Percentiles rank a stretch among this genome's conserved stretches.
These are phyloP conservation scores for Bipolaris victoriae DNA, from an alignment of 2,329 filamentous ascomycete genomes.

Conservation along the genomic window DNA sequence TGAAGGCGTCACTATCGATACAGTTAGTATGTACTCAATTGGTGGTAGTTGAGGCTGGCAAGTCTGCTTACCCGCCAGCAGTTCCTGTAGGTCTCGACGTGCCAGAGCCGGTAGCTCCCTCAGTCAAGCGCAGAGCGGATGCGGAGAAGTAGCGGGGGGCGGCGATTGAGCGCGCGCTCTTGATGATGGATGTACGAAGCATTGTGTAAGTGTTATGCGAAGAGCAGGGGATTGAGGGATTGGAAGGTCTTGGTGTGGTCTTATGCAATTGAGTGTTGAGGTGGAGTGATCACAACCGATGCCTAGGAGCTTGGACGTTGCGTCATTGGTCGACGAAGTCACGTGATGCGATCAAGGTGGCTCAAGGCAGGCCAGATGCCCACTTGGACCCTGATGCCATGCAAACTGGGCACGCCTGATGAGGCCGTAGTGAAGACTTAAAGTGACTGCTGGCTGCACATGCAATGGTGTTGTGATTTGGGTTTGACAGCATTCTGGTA, in stretches of 20 bases:
- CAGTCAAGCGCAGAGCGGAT: constrained; percentile 52
- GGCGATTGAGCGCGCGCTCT: constrained; percentile 48
- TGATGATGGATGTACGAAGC: constrained; percentile 50
- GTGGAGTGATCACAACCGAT: constrained; percentile 33
- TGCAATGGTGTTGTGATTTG: too few species aligned
- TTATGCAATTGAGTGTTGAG: constrained; percentile 25
- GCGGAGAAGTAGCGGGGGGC: constrained; percentile 52
- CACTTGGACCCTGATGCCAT: neutral
- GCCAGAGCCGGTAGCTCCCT: constrained; percentile 55
- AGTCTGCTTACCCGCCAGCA: constrained; percentile 41
- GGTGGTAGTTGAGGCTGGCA: neutral
- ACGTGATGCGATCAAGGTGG: constrained; percentile 12
- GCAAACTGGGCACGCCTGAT: neutral
- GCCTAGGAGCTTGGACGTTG: constrained; percentile 27
- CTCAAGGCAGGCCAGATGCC: constrained; percentile 1
- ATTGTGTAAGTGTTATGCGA: constrained; percentile 31
- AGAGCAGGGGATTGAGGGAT: constrained; percentile 11
- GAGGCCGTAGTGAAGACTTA: neutral
- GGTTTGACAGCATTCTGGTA: neutral
- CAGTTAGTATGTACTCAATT: constrained; percentile 12
- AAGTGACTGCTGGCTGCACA: neutral
- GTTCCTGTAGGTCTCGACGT: constrained; percentile 50
- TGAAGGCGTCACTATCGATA: constrained; percentile 79
- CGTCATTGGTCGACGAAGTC: constrained; percentile 30
- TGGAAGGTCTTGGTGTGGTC: constrained; percentile 18